phyloP scores from a whole-genome alignment of 306 rosid species.

The Elaeagnus macrophylla region DNA sequence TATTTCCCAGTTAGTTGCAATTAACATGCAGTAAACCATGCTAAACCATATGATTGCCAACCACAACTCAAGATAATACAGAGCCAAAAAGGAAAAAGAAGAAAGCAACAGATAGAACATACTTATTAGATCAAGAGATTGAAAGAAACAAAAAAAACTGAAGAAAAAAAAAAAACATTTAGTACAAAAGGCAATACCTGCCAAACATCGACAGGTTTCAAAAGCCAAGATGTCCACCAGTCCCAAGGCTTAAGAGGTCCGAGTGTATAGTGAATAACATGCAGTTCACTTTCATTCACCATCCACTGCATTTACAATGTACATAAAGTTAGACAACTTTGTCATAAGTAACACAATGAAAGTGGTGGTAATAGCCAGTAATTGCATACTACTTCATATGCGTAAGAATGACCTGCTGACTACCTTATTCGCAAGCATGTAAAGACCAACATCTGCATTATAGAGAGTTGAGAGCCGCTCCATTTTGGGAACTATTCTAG shows the following conservation, averaged over 20 bases:
- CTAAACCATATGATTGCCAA: too few relatives aligned
- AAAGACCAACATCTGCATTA: slow-evolving; percentile 99
- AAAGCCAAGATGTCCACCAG: slow-evolving; percentile 99
- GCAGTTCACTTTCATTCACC: slow-evolving; percentile 88
- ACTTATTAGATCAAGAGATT: not conserved
- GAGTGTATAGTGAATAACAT: slow-evolving; percentile 88
- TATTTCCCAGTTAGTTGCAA: too few relatives aligned
- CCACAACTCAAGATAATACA: too few relatives aligned
- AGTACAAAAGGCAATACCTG: slow-evolving; percentile 47
- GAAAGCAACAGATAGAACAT: too few relatives aligned
- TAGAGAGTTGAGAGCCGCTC: slow-evolving; percentile 93
- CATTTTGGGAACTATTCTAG: slow-evolving; percentile 74
- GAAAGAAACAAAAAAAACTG: not conserved
- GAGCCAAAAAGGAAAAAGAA: too few relatives aligned
- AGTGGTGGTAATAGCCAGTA: too few relatives aligned
- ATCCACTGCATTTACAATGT: slow-evolving; percentile 67
- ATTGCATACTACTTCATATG: not conserved
- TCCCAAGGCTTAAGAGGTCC: slow-evolving; percentile 99
- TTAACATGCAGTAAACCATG: too few relatives aligned
- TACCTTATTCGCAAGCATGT: slow-evolving; percentile 99
- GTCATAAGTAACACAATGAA: too few relatives aligned
- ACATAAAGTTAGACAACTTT: slow-evolving; percentile 13
- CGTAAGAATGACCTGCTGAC: not conserved
- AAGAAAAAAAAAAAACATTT: too few relatives aligned
- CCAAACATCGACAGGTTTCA: slow-evolving; percentile 99